Conservation (phyloP, 768 basidiomycete species). For the Boletus rubroflammeus region DNA sequence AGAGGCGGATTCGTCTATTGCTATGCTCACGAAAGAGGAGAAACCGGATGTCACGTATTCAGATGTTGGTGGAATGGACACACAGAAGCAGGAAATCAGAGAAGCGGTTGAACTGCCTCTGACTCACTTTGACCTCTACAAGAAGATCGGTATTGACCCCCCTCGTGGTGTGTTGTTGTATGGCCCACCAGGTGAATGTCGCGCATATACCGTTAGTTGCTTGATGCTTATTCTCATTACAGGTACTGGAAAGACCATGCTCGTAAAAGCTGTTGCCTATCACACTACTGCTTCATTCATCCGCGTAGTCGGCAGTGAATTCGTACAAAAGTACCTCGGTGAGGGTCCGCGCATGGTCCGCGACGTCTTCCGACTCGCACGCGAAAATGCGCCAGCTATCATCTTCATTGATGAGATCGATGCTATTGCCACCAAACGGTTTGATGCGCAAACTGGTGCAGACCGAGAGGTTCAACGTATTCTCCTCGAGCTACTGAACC, state of each 20-base stretch:
- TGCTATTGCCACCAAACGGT: conserved; percentile 98
- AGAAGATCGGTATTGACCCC: conserved; percentile 99
- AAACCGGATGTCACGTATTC: conserved; percentile 91
- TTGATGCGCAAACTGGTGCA: conserved; percentile 98
- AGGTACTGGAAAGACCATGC: conserved; percentile 99
- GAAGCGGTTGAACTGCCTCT: conserved; percentile 97
- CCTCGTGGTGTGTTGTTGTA: conserved; percentile 95
- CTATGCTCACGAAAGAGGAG: conserved; percentile 93
- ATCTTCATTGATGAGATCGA: conserved; percentile 99
- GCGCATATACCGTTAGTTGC: not conserved
- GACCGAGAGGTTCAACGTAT: conserved; percentile 99
- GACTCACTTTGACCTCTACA: conserved; percentile 97
- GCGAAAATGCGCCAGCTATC: conserved; percentile 96
- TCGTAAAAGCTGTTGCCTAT: conserved; percentile 98
- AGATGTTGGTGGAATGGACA: conserved; percentile 96
- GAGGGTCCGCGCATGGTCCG: conserved; percentile 99
- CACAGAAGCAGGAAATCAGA: conserved; percentile 97
- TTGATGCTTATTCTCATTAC: conserved; percentile 4
- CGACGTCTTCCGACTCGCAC: conserved; percentile 95
- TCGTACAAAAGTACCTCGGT: conserved; percentile 98
- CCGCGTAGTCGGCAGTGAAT: conserved; percentile 96
- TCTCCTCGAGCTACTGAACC: conserved; percentile 91
- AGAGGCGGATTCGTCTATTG: conserved; percentile 95
- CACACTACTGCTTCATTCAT: conserved; percentile 98
- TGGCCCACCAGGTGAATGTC: conserved; percentile 82